Evolutionary conservation across 495 filamentous ascomycete genomes (phyloP).

Genomic region (Tuber umbilicatum): DNA sequence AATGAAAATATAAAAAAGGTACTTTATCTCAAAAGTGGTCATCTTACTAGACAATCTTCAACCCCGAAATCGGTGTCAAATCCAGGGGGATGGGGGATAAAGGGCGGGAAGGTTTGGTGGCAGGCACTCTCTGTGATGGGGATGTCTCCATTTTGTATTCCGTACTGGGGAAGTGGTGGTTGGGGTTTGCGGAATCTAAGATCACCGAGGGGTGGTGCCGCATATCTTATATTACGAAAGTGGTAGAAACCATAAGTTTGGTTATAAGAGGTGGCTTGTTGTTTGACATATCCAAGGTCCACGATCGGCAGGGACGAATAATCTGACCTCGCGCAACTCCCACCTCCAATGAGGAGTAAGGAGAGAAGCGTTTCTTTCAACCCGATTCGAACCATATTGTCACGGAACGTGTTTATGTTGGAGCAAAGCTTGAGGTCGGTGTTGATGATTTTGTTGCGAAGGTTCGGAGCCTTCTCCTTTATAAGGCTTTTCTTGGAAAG

Average conservation of each 20-base stretch:
- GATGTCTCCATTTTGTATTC: slow-evolving; percentile 31
- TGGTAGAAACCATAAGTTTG: slow-evolving; percentile 32
- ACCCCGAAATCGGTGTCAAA: background rate
- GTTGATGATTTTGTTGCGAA: background rate
- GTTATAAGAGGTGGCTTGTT: slow-evolving; percentile 33
- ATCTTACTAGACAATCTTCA: slow-evolving; percentile 35
- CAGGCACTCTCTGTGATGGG: slow-evolving; percentile 1
- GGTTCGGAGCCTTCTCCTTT: background rate
- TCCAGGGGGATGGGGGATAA: background rate
- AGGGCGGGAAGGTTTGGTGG: slow-evolving; percentile 4
- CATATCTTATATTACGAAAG: slow-evolving; percentile 37
- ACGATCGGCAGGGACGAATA: slow-evolving; percentile 27
- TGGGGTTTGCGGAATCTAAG: slow-evolving; percentile 36
- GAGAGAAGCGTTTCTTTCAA: background rate
- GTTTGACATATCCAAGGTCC: slow-evolving; percentile 39
- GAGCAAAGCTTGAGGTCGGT: background rate
- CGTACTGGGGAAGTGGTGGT: slow-evolving; percentile 20
- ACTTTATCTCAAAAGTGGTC: background rate
- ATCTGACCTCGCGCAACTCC: background rate
- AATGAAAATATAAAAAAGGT: background rate
- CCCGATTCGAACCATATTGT: background rate
- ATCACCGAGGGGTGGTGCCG: slow-evolving; percentile 36
- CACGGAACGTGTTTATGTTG: background rate
- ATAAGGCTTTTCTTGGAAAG: background rate
- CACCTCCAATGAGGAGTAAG: background rate